Evolutionary conservation across 345 rosid genomes (phyloP), one percentile per base, ranked within the genome.

Genomic region (Lagerstroemia speciosa): DNA sequence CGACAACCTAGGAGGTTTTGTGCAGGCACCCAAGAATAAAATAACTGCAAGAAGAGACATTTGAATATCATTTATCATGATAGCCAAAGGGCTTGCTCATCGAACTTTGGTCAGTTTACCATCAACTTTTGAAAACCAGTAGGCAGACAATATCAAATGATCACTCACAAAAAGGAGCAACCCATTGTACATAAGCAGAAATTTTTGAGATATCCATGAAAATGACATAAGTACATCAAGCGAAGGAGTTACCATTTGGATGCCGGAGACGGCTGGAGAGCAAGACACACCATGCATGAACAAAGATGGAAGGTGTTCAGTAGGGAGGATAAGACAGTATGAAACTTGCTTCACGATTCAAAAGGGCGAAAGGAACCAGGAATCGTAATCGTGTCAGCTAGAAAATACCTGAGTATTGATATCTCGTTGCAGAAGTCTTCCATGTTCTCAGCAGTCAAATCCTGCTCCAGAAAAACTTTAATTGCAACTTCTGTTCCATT

Each of bases 351-450:
- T 29, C 6, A 30, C 16, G 14, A 11, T 38, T 27, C 19, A 58
- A 29, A 24, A 38, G 67, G n/a, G 20, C 8, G 3, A 24, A 71
- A 69, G 24, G 69, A 55, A 75, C 82, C 70, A 86, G 87, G 80
- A 79, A 69, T 11, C 5, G 2, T 10, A 32, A n/a, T 53, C 27
- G 1, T 19, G 17, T 68, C 9, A 57, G 34, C 20, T n/a, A 45
- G 55, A 77, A 73, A 55, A 69, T 66, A 90, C 99, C 99, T 88
- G 55, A 95, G 91, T 79, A 95, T 92, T 31, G 98, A 88, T 76
- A 95, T 92, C 83, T 92, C 99, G 58, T 95, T 95, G 84, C 99
- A 90, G 74, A 95, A 95, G 74, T 93, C 97, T 76, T 91, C 92
- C 98, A 93, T 91, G 78, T 91, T 93, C 82, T 91, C 98, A 46